These are phyloP conservation scores for Candida ipomoeae DNA, from an alignment of 805 yeast species.

Conservation along the genomic window DNA sequence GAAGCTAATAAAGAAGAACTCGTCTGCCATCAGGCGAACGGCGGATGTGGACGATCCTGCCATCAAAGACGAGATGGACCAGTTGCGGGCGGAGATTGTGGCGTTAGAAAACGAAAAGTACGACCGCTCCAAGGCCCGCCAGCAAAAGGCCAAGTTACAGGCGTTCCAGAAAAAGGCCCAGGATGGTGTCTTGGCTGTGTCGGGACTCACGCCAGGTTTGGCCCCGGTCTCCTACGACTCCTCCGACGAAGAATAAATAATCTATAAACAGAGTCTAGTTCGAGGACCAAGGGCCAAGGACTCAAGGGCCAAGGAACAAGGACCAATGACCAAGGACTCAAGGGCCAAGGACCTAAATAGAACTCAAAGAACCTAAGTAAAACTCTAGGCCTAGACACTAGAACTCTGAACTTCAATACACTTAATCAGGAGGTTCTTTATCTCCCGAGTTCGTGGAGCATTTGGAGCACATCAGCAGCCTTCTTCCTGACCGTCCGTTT, in stretches of 20 bases:
- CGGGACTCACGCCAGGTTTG: conserved; percentile 80
- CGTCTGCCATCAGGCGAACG: conserved; percentile 25
- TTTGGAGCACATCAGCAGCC: conserved; percentile 78
- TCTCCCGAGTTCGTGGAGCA: conserved; percentile 51
- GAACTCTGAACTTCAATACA: no score
- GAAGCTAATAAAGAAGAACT: conserved; percentile 36
- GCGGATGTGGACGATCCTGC: conserved; percentile 31
- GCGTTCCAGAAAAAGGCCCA: conserved; percentile 38
- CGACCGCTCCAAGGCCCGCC: conserved; percentile 24
- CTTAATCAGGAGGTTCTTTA: background rate
- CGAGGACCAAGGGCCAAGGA: no score
- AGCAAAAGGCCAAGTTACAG: conserved; percentile 16
- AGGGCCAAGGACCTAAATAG: no score
- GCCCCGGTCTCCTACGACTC: conserved; percentile 65
- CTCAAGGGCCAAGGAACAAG: no score
- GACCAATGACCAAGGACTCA: no score
- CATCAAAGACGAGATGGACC: conserved; percentile 28
- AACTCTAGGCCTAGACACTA: no score
- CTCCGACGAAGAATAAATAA: conserved; percentile 20
- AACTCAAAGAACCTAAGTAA: no score
- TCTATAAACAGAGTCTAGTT: no score
- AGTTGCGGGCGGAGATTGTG: conserved; percentile 26
- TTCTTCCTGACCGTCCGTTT: conserved; percentile 70
- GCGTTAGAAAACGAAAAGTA: conserved; percentile 19
- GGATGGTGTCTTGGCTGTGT: conserved; percentile 41